These are phyloP conservation scores for Aspergillus sparsus DNA, from an alignment of 495 filamentous ascomycete genomes.

Conservation along the genomic window DNA sequence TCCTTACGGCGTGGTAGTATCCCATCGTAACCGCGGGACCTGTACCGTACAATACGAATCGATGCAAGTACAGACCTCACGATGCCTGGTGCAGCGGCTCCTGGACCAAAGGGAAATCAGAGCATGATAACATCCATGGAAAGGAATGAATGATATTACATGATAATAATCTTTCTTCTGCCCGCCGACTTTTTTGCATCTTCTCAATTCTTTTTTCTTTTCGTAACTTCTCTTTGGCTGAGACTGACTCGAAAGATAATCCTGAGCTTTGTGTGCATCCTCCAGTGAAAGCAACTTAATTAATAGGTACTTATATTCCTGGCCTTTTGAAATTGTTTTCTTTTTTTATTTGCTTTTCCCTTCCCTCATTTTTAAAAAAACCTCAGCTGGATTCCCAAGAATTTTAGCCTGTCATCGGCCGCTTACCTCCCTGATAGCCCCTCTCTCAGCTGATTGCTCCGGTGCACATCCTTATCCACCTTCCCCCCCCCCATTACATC, in stretches of 20 bases:
- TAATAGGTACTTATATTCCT: neutral
- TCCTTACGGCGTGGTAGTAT: conserved; percentile 2
- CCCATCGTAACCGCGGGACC: conserved; percentile 15
- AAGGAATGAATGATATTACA: conserved; percentile 11
- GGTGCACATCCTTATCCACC: conserved; percentile 33
- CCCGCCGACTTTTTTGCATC: conserved; percentile 25
- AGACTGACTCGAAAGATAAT: neutral
- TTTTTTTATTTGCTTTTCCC: conserved; percentile 4
- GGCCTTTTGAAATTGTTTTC: neutral
- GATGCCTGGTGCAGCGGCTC: conserved; percentile 24
- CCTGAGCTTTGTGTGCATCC: too few species aligned
- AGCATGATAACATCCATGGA: conserved; percentile 21
- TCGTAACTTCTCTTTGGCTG: neutral
- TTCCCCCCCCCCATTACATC: conserved; percentile 19
- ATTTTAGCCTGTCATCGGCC: conserved; percentile 21
- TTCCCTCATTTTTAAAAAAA: conserved; percentile 2
- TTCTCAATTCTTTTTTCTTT: conserved; percentile 9
- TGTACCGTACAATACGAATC: conserved; percentile 26
- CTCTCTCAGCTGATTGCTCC: conserved; percentile 39
- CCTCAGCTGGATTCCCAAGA: conserved; percentile 17
- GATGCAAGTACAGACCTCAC: conserved; percentile 20
- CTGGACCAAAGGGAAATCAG: conserved; percentile 21
- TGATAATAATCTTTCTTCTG: conserved; percentile 28
- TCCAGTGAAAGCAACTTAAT: too few species aligned
- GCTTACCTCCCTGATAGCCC: conserved; percentile 26